phyloP scores from a whole-genome alignment of 1,139 yeast genomes.

The Geotrichum siamense region DNA sequence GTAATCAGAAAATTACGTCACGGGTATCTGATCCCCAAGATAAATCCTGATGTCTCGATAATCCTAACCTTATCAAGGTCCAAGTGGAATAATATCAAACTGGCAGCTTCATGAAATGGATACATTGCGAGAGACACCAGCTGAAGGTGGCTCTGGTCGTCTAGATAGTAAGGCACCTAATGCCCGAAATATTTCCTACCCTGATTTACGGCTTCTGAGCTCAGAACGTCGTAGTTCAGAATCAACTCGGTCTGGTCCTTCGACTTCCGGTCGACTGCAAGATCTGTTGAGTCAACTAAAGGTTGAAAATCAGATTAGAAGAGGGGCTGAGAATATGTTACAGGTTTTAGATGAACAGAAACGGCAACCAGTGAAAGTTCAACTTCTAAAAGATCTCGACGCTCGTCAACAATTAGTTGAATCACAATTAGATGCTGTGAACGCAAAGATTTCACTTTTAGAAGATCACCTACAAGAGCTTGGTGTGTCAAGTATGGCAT shows the following conservation, averaged over 20 bases:
- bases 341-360: constrained; percentile 28
- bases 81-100: no score
- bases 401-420: constrained; percentile 32
- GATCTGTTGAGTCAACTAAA: constrained; percentile 35
- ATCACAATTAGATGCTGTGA: constrained; percentile 37
- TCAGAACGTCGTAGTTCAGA: constrained; percentile 14
- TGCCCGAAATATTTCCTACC: constrained; percentile 14
- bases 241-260: constrained; percentile 12
- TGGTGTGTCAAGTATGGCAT: constrained; percentile 23
- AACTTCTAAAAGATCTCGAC: constrained; percentile 24
- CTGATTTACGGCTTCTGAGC: constrained; percentile 8
- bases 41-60: no score
- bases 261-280: constrained; percentile 19
- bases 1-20: no score
- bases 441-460: constrained; percentile 32
- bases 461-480: constrained; percentile 30
- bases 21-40: no score
- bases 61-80: no score
- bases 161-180: constrained; percentile 3
- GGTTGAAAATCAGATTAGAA: constrained; percentile 37
- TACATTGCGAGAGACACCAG: constrained; percentile 2
- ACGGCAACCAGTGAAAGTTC: constrained; percentile 10
- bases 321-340: constrained; percentile 38
- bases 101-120: constrained; percentile 6
- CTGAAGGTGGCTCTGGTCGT: not conserved